Conservation (phyloP, 371 early-diverging fungal genomes). For the Syncephalis fuscata region DNA sequence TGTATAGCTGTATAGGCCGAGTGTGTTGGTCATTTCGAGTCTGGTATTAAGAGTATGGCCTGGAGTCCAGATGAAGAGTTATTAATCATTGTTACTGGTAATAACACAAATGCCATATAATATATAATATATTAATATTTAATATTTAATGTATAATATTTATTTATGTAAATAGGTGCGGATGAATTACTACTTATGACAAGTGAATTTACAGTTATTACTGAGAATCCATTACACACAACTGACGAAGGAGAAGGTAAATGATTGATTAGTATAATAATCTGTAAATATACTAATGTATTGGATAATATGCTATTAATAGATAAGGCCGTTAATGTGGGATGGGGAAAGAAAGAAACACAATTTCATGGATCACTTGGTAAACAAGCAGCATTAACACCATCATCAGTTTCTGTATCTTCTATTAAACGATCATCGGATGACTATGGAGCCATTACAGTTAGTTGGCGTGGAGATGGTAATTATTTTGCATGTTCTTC, state of each 20-base stretch:
- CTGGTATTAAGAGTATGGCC: slow-evolving; percentile 55
- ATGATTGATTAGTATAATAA: no score
- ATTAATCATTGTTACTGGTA: slow-evolving; percentile 63
- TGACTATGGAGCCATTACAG: slow-evolving; percentile 56
- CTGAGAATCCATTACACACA: slow-evolving; percentile 53
- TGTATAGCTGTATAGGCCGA: slow-evolving; percentile 20
- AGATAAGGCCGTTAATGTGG: slow-evolving; percentile 41
- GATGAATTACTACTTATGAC: slow-evolving; percentile 80
- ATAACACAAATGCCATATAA: no score
- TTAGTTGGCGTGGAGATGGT: slow-evolving; percentile 91
- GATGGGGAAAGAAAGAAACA: slow-evolving; percentile 95
- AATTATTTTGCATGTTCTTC: slow-evolving; percentile 55
- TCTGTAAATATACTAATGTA: no score
- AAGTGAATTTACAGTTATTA: slow-evolving; percentile 76
- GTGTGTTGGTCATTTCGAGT: slow-evolving; percentile 59
- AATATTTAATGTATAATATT: no score
- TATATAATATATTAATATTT: no score
- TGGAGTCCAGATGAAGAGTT: slow-evolving; percentile 93
- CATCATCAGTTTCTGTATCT: slow-evolving; percentile 26
- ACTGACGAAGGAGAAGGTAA: slow-evolving; percentile 50
- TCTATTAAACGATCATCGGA: slow-evolving; percentile 36
- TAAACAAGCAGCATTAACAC: slow-evolving; percentile 52
- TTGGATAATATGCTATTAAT: slow-evolving; percentile 21
- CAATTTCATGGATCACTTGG: slow-evolving; percentile 92
- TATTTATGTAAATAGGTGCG: slow-evolving; percentile 23